Conservation (phyloP, 306 rosid genomes). For the Leucaena leucocephala region DNA sequence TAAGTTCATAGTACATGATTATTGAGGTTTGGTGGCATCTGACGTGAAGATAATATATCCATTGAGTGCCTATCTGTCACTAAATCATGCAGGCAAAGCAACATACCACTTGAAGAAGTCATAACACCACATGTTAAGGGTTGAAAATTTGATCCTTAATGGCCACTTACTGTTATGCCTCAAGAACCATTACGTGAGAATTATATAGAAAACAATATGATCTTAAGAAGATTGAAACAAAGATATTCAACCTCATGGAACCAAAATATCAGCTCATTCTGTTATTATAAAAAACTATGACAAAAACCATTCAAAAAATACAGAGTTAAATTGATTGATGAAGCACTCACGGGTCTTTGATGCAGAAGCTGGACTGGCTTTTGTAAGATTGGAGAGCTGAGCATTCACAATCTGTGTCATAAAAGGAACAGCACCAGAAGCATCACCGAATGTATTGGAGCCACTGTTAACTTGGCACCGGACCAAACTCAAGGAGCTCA, state of each 20-base stretch:
- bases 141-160: neutral
- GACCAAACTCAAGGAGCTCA: constrained; percentile 46
- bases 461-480: constrained; percentile 63
- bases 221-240: neutral
- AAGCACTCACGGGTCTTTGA: constrained; percentile 71
- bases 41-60: neutral
- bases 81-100: neutral
- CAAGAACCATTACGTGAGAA: neutral
- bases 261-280: neutral
- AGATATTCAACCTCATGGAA: neutral
- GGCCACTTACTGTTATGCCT: neutral
- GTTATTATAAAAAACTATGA: neutral
- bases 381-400: constrained; percentile 60
- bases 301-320: neutral
- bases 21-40: neutral
- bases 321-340: neutral
- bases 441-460: constrained; percentile 50
- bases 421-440: constrained; percentile 71
- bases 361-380: constrained; percentile 67
- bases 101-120: neutral
- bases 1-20: neutral
- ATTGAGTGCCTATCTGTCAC: neutral
- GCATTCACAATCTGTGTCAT: constrained; percentile 59
- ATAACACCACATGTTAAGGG: neutral
- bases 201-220: neutral